phyloP scores from a whole-genome alignment of 257 asterid species.

The Leptodermis oblonga region DNA sequence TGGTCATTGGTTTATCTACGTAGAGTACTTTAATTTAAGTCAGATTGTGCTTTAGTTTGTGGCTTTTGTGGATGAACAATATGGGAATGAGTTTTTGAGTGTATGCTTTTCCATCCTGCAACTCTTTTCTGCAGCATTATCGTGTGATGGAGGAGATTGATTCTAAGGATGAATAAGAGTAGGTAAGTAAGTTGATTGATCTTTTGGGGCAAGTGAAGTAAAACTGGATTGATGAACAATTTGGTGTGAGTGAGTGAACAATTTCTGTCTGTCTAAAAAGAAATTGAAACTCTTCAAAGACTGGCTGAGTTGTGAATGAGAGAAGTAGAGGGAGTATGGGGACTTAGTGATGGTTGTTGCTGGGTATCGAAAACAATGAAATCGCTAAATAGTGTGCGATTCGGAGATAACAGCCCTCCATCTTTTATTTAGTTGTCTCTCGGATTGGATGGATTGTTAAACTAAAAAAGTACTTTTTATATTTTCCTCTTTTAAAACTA shows the following conservation, averaged over 20 bases:
- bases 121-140: conserved; percentile 3
- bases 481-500: no score
- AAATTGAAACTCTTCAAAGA: no score
- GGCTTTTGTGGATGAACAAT: neutral
- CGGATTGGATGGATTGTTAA: no score
- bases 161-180: neutral
- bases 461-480: no score
- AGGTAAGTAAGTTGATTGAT: neutral
- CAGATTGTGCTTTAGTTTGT: neutral
- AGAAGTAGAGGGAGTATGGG: no score
- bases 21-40: neutral
- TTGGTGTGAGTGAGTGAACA: no score
- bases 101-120: conserved; percentile 4
- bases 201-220: neutral
- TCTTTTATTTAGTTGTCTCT: no score
- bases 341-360: no score
- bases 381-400: neutral
- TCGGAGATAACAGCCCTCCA: neutral
- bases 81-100: neutral
- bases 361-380: neutral
- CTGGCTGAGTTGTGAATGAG: no score
- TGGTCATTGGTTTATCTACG: neutral
- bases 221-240: no score
- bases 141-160: neutral
- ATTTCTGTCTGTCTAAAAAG: no score